Conservation (phyloP, 2,329 filamentous ascomycete species). For the Neonectria coccinea region DNA sequence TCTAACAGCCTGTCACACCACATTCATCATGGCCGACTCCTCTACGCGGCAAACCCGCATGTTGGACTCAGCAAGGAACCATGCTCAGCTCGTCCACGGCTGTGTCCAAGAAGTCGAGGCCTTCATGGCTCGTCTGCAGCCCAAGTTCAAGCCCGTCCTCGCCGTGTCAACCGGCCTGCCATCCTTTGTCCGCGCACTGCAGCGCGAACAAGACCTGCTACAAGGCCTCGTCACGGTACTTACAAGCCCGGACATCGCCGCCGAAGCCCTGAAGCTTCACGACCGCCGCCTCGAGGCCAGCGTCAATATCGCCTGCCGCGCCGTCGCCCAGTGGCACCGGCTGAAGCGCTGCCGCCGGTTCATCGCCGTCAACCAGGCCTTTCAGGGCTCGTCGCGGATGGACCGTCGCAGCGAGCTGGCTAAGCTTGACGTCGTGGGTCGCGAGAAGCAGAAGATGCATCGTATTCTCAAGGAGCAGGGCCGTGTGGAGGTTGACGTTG, state of each 20-base stretch:
- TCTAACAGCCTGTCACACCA: not conserved
- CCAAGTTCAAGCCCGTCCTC: constrained; percentile 7
- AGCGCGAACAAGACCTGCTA: constrained; percentile 32
- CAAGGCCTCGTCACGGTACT: constrained; percentile 27
- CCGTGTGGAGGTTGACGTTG: constrained; percentile 52
- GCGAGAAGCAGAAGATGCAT: constrained; percentile 48
- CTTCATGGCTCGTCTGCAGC: constrained; percentile 17
- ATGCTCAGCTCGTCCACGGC: constrained; percentile 2
- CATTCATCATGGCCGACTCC: constrained; percentile 3
- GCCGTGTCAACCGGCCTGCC: constrained; percentile 39
- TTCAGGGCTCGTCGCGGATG: constrained; percentile 49
- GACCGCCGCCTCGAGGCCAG: constrained; percentile 42
- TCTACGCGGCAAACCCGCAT: constrained; percentile 27
- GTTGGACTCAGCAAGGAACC: constrained; percentile 32
- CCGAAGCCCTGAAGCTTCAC: constrained; percentile 26
- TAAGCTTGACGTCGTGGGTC: constrained; percentile 35
- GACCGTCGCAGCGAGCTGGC: constrained; percentile 41
- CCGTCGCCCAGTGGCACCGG: constrained; percentile 46
- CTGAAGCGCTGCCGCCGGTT: constrained; percentile 50
- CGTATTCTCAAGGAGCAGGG: constrained; percentile 50
- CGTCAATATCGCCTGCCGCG: constrained; percentile 39
- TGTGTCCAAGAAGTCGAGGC: constrained; percentile 25
- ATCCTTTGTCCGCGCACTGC: constrained; percentile 38
- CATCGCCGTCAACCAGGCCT: constrained; percentile 48
- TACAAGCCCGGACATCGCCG: constrained; percentile 15